Conservation (phyloP, 2,329 filamentous ascomycete species). For the Verticillium zaregamsianum region DNA sequence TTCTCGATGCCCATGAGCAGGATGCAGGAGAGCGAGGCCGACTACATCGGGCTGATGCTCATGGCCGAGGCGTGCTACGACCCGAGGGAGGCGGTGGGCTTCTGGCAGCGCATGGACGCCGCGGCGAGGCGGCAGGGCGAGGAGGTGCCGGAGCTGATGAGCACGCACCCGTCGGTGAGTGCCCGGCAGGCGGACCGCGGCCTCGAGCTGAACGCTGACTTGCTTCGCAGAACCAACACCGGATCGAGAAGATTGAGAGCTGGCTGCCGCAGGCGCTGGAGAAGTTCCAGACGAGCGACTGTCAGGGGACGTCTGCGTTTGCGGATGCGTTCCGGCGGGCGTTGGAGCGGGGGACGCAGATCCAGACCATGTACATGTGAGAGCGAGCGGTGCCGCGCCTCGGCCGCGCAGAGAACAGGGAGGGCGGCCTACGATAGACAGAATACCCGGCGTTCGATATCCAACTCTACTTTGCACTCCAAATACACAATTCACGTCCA, state of each 20-base stretch:
- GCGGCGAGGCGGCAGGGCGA: conserved; percentile 33
- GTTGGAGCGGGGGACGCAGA: conserved; percentile 27
- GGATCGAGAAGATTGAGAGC: conserved; percentile 61
- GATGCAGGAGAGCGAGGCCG: conserved; percentile 71
- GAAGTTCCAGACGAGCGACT: conserved; percentile 50
- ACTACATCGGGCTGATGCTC: conserved; percentile 78
- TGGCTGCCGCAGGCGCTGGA: conserved; percentile 57
- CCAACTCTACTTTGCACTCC: background rate
- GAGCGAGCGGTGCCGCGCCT: background rate
- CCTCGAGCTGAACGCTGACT: background rate
- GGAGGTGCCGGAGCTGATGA: conserved; percentile 65
- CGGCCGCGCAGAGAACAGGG: no score
- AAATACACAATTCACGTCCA: background rate
- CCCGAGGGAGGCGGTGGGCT: conserved; percentile 59
- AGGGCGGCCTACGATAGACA: background rate
- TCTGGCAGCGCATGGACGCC: conserved; percentile 65
- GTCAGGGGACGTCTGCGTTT: conserved; percentile 45
- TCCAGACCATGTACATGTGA: background rate
- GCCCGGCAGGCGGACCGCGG: background rate
- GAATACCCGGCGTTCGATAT: background rate
- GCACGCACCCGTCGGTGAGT: conserved; percentile 69
- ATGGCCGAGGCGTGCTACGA: conserved; percentile 79
- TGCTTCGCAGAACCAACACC: conserved; percentile 46
- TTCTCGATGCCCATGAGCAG: conserved; percentile 65
- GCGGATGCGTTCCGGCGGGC: conserved; percentile 49